These are phyloP conservation scores for Lathyrus aphaca DNA, from an alignment of 306 rosid genomes.

Conservation along the genomic window DNA sequence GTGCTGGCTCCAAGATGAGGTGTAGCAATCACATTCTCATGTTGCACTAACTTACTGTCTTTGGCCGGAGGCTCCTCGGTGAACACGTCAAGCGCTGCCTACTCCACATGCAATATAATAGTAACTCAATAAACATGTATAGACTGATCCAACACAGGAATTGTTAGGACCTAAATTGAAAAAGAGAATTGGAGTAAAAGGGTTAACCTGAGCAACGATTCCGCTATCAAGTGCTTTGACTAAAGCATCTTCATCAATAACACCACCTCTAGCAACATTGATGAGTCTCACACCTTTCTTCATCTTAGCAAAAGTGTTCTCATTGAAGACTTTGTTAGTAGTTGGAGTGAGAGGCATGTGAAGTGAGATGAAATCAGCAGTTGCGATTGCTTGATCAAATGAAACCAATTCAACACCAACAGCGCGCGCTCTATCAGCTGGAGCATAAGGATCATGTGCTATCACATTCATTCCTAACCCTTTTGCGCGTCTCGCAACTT, in stretches of 20 bases:
- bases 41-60: conserved; percentile 77
- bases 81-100: conserved; percentile 96
- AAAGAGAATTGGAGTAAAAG: neutral
- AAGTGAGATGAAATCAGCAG: conserved; percentile 83
- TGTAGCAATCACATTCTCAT: conserved; percentile 77
- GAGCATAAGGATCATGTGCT: conserved; percentile 94
- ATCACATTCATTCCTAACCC: conserved; percentile 89
- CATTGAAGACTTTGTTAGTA: conserved; percentile 76
- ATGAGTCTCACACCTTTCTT: conserved; percentile 83
- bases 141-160: no score
- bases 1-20: conserved; percentile 99
- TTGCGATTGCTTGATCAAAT: conserved; percentile 72
- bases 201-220: conserved; percentile 79
- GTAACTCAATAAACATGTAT: neutral
- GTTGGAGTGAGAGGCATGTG: conserved; percentile 91
- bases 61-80: conserved; percentile 83
- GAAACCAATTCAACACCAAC: conserved; percentile 89
- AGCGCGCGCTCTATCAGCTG: conserved; percentile 85
- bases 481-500: conserved; percentile 87
- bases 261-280: conserved; percentile 93
- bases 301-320: conserved; percentile 67
- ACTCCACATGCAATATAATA: conserved; percentile 26
- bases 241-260: conserved; percentile 88
- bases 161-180: neutral
- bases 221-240: conserved; percentile 79